Conservation (phyloP, 2,329 filamentous ascomycete genomes). For the Stemphylium lycopersici region DNA sequence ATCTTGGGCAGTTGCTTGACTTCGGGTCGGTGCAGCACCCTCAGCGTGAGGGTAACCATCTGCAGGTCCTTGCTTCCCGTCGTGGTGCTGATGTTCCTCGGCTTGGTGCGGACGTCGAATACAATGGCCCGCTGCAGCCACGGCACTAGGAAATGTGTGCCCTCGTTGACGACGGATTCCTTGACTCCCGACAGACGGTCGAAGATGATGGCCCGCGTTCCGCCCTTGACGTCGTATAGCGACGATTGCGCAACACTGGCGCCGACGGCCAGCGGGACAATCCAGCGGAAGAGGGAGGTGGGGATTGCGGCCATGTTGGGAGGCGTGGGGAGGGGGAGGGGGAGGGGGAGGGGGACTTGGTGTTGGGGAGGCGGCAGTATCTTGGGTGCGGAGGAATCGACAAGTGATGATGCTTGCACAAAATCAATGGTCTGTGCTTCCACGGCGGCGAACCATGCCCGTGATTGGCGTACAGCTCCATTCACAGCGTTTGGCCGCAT, state of each 20-base stretch:
- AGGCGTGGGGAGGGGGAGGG: slow-evolving; percentile 40
- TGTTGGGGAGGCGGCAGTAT: slow-evolving; percentile 24
- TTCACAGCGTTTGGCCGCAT: too few relatives aligned
- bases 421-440: slow-evolving; percentile 15
- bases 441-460: slow-evolving; percentile 15
- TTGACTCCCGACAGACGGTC: slow-evolving; percentile 91
- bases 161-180: slow-evolving; percentile 90
- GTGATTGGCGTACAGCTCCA: slow-evolving; percentile 19
- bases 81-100: slow-evolving; percentile 94
- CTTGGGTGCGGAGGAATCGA: slow-evolving; percentile 22
- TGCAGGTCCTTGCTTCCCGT: slow-evolving; percentile 99
- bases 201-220: slow-evolving; percentile 95
- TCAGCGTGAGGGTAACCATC: slow-evolving; percentile 98
- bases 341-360: too few relatives aligned
- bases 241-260: slow-evolving; percentile 74
- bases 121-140: slow-evolving; percentile 95
- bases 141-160: slow-evolving; percentile 93
- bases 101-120: slow-evolving; percentile 97
- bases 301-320: slow-evolving; percentile 43
- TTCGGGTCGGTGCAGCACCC: slow-evolving; percentile 92
- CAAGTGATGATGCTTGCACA: slow-evolving; percentile 18
- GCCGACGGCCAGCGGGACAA: slow-evolving; percentile 75
- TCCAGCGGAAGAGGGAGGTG: slow-evolving; percentile 55
- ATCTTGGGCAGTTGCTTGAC: slow-evolving; percentile 94
- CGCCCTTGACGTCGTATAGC: slow-evolving; percentile 96